Conservation (phyloP, 225 moss, liverwort and hornwort species). For the Pleurozium schreberi region DNA sequence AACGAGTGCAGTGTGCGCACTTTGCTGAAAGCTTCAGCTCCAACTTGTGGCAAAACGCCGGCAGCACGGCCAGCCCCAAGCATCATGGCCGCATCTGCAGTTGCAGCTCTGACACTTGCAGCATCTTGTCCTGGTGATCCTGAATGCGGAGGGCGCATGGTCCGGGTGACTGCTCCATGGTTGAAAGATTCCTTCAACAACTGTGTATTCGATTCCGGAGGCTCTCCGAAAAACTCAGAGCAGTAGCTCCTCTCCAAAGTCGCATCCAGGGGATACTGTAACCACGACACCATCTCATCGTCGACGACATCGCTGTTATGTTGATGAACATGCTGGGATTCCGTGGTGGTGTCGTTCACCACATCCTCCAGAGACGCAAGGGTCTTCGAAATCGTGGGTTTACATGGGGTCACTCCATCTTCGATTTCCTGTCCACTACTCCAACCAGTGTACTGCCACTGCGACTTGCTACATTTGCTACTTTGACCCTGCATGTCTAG, state of each 20-base stretch:
- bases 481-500: conserved; percentile 50
- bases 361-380: conserved; percentile 25
- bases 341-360: conserved; percentile 27
- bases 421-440: conserved; percentile 28
- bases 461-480: conserved; percentile 36
- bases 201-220: conserved; percentile 34
- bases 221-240: conserved; percentile 70
- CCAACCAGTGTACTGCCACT: conserved; percentile 55
- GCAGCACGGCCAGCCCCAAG: conserved; percentile 82
- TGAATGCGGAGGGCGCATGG: conserved; percentile 17
- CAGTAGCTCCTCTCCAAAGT: conserved; percentile 51
- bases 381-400: conserved; percentile 25
- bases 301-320: neutral
- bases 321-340: neutral
- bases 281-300: conserved; percentile 78
- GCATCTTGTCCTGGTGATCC: conserved; percentile 11
- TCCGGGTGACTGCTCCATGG: conserved; percentile 9
- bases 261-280: conserved; percentile 77
- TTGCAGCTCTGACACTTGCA: conserved; percentile 14
- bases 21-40: conserved; percentile 65
- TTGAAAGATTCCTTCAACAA: conserved; percentile 37
- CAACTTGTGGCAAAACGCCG: conserved; percentile 57
- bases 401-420: conserved; percentile 55
- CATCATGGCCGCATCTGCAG: conserved; percentile 69
- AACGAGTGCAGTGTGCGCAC: conserved; percentile 52